Conservation (phyloP, 768 basidiomycete species). For the Hygrocybe punicea region DNA sequence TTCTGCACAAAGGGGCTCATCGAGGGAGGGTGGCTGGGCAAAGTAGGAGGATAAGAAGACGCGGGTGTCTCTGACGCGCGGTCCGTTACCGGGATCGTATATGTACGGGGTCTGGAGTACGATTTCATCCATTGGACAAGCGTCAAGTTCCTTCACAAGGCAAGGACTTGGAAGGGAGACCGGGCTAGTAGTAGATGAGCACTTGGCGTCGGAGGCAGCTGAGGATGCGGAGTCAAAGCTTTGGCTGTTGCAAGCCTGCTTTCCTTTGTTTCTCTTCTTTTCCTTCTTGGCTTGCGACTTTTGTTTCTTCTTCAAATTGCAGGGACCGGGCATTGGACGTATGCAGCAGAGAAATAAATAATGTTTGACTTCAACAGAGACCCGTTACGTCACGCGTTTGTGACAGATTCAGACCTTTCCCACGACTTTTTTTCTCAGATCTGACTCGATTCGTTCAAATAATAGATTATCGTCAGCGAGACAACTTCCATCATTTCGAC, state of each 20-base stretch:
- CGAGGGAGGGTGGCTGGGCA: conserved; percentile 58
- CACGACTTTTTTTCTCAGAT: not conserved
- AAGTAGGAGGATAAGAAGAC: conserved; percentile 68
- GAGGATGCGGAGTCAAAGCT: not conserved
- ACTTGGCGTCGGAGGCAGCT: not conserved
- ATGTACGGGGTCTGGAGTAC: conserved; percentile 55
- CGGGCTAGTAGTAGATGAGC: not conserved
- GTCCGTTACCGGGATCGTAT: conserved; percentile 75
- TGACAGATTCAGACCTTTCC: not conserved
- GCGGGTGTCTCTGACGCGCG: conserved; percentile 65
- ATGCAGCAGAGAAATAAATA: not conserved
- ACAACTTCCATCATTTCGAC: conserved; percentile 18
- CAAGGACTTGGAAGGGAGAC: not conserved
- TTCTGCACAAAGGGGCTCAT: conserved; percentile 69
- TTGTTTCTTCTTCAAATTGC: conserved; percentile 49
- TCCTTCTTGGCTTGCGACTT: conserved; percentile 25
- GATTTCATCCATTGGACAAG: conserved; percentile 7
- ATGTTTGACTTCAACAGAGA: not conserved
- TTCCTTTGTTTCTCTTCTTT: conserved; percentile 31
- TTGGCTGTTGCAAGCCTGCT: conserved; percentile 4
- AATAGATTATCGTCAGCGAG: not conserved
- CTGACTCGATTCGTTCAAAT: not conserved
- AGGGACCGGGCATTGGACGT: conserved; percentile 64
- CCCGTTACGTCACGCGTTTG: conserved; percentile 1
- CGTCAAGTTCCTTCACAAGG: conserved; percentile 3